Base-by-base conservation (phyloP, 169 alveolate genomes). In the Eimeria mitis region DNA sequence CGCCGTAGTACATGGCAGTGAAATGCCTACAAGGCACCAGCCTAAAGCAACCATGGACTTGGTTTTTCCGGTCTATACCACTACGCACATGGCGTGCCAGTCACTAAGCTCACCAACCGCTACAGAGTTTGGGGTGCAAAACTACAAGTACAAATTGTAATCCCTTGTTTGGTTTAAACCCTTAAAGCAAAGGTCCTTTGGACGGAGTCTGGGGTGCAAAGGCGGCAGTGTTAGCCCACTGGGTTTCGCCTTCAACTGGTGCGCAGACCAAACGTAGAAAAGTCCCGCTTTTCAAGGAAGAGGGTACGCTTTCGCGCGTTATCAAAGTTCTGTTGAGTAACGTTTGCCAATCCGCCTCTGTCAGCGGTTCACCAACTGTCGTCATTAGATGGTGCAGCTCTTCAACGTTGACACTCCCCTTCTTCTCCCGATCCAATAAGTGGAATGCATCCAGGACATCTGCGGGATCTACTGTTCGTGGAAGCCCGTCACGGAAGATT, bases 241-340 rank as follows among this genome's bases (percentile, higher is more conserved):
- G 52, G 65, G 37, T 47, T 28, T 87, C 94, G 70, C 70, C 94
- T 7, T 87, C 81, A 16, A 42, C 84, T 40, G 83, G 83, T 14
- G 52, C 79, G 94, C 94, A 87, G 21, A 87, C 44, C 47, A 87
- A 42, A 44, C 40, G 63, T 31, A 87, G 49, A 56, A 87, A 87
- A 40, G 94, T 87, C 21, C 68, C 81, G 31, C 83, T 87, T 65
- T 87, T 87, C 68, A 87, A 42, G 56, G 94, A 59, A 2, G 75
- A 59, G 40, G 94, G 94, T 65, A 75, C 94, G 54, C 94, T n/a
- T 4, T 61, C 94, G 28, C 81, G 94, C 49, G 94, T 65, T 11
- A 49, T 61, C 49, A 87, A 87, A 31, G 94, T 87, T 28, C 68
- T 42, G 9, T 28, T 87, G 31, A 87, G 65, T 37, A 87, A 56